Conservation (phyloP, 2,329 filamentous ascomycete species). For the Xenoacremonium recifei region DNA sequence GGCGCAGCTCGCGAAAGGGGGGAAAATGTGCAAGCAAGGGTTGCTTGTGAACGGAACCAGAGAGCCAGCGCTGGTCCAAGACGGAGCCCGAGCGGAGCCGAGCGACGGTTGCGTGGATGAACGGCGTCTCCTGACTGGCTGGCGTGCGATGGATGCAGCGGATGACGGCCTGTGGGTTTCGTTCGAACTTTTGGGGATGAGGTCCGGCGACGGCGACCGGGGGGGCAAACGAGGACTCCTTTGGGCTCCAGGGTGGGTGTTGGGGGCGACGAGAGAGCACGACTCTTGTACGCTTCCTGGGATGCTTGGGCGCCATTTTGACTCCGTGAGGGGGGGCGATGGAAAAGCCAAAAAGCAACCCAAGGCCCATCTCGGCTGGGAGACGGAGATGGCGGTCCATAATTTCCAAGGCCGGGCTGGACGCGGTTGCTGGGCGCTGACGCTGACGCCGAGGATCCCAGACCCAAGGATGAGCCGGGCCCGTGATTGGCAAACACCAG, state of each 20-base stretch:
- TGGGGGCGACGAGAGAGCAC: too few species aligned
- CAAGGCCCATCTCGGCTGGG: constrained; percentile 17
- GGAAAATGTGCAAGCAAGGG: constrained; percentile 22
- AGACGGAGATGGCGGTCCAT: constrained; percentile 18
- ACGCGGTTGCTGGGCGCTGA: too few species aligned
- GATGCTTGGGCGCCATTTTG: too few species aligned
- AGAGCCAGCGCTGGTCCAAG: too few species aligned
- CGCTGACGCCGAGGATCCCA: too few species aligned
- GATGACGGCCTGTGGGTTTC: neutral
- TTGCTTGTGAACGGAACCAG: too few species aligned
- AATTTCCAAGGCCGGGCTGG: constrained; percentile 22
- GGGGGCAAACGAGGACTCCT: constrained; percentile 18
- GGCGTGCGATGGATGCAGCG: neutral
- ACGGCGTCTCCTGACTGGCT: constrained; percentile 20
- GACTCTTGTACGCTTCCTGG: too few species aligned
- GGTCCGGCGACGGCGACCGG: constrained; percentile 4
- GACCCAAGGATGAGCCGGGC: too few species aligned
- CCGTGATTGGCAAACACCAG: too few species aligned
- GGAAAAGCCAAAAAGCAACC: constrained; percentile 21
- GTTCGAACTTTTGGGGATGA: too few species aligned
- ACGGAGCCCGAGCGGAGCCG: constrained; percentile 15
- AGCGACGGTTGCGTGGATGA: constrained; percentile 10
- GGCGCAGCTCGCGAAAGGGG: constrained; percentile 24
- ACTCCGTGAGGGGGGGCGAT: constrained; percentile 14
- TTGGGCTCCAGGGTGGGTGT: constrained; percentile 12